Evolutionary conservation across 352 stramenopile genomes (phyloP).

Genomic region (Phytophthora sp.): DNA sequence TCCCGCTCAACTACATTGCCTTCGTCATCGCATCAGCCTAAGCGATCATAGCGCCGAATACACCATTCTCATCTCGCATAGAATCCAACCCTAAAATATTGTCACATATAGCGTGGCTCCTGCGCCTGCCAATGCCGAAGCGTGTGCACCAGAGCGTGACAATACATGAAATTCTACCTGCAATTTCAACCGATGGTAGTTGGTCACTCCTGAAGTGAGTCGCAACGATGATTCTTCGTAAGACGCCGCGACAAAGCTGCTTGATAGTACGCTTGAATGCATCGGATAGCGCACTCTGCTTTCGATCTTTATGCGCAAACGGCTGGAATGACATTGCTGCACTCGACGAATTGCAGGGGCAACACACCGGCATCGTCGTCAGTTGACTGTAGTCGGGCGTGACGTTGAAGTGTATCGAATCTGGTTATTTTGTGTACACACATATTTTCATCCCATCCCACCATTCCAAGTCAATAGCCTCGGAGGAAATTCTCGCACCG

Average conservation of each 20-base stretch:
- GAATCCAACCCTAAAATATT: background rate
- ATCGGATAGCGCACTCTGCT: constrained; percentile 26
- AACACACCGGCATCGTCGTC: too few species aligned
- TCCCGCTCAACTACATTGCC: background rate
- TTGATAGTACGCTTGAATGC: constrained; percentile 13
- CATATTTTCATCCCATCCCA: constrained; percentile 22
- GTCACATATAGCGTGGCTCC: constrained; percentile 19
- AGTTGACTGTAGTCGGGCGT: background rate
- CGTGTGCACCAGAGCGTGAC: background rate
- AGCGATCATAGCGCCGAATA: background rate
- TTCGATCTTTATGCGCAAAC: constrained; percentile 9
- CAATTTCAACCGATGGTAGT: background rate
- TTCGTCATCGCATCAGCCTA: background rate
- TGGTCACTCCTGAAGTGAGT: background rate
- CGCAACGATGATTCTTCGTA: background rate
- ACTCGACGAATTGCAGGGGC: constrained; percentile 1
- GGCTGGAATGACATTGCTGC: constrained; percentile 39
- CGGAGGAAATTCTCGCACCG: constrained; percentile 10
- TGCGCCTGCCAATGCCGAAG: constrained; percentile 5
- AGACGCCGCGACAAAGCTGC: background rate
- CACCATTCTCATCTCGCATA: background rate
- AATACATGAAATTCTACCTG: background rate
- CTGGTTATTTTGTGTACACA: constrained; percentile 18
- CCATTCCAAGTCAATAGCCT: constrained; percentile 22
- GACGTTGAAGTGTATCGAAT: constrained; percentile 28